These are phyloP conservation scores for Metschnikowia drakensbergensis DNA, from an alignment of 805 yeast genomes.

Conservation along the genomic window DNA sequence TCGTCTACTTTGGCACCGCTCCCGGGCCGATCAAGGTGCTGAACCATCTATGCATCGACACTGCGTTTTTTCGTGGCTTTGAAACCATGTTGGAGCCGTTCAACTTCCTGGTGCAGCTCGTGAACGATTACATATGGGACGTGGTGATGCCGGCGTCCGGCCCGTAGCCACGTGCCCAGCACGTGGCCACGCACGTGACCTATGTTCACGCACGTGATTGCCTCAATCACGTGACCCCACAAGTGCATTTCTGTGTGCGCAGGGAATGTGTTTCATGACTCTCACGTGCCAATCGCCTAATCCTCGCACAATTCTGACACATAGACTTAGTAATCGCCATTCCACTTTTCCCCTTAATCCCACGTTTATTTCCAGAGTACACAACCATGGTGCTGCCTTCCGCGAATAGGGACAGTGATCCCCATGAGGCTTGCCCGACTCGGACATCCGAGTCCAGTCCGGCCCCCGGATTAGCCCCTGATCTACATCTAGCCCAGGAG, in stretches of 20 bases:
- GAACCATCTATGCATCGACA: slow-evolving; percentile 9
- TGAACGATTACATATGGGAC: slow-evolving; percentile 12
- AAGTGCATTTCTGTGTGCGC: background rate
- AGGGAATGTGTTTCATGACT: slow-evolving; percentile 1
- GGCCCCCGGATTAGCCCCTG: background rate
- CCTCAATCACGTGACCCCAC: background rate
- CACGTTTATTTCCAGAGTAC: background rate
- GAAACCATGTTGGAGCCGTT: slow-evolving; percentile 11
- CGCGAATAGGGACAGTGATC: background rate
- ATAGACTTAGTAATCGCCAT: background rate
- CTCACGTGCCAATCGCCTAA: slow-evolving; percentile 4
- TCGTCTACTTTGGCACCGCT: slow-evolving; percentile 5
- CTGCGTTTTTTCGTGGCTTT: slow-evolving; percentile 11
- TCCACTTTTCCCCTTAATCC: background rate
- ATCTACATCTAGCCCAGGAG: background rate
- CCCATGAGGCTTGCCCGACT: background rate
- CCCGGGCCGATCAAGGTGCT: slow-evolving; percentile 9
- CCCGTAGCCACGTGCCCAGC: background rate
- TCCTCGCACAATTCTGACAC: slow-evolving; percentile 6
- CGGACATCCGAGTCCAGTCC: background rate
- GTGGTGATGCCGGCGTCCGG: slow-evolving; percentile 10
- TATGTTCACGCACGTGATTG: background rate
- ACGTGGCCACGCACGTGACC: background rate
- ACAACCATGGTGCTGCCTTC: background rate
- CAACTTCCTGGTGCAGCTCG: slow-evolving; percentile 7